Conservation (phyloP, 2,329 filamentous ascomycete species). For the Pestalotiopsis sp. region DNA sequence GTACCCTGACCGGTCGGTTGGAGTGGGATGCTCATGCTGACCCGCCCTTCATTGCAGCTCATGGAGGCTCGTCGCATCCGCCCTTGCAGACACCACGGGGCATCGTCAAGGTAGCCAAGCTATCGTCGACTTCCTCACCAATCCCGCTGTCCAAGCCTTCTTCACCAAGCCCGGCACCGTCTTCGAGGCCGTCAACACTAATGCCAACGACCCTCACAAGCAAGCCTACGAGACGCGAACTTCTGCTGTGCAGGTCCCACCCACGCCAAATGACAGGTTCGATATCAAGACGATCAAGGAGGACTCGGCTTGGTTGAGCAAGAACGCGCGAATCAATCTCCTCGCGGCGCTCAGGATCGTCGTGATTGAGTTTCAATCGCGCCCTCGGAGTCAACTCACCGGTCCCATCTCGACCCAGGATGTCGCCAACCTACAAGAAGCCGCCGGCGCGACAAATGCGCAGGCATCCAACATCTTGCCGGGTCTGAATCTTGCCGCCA, state of each 20-base stretch:
- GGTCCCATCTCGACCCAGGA: slow-evolving; percentile 78
- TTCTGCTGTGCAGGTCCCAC: slow-evolving; percentile 81
- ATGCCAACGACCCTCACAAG: slow-evolving; percentile 60
- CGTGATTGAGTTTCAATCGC: slow-evolving; percentile 81
- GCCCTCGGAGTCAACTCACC: slow-evolving; percentile 72
- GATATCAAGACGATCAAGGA: slow-evolving; percentile 80
- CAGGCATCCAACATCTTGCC: slow-evolving; percentile 61
- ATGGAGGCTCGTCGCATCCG: slow-evolving; percentile 63
- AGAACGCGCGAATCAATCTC: slow-evolving; percentile 77
- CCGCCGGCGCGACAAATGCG: slow-evolving; percentile 66
- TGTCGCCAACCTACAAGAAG: slow-evolving; percentile 73
- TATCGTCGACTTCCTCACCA: slow-evolving; percentile 71
- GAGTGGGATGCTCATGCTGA: slow-evolving; percentile 16
- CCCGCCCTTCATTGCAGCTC: slow-evolving; percentile 45
- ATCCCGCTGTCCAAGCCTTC: slow-evolving; percentile 68
- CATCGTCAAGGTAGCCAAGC: slow-evolving; percentile 54
- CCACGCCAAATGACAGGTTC: slow-evolving; percentile 66
- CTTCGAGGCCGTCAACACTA: slow-evolving; percentile 52
- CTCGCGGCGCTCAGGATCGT: slow-evolving; percentile 79
- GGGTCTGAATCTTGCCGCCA: slow-evolving; percentile 49
- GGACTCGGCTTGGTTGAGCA: slow-evolving; percentile 85
- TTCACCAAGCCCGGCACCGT: slow-evolving; percentile 70
- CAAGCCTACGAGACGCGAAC: slow-evolving; percentile 81
- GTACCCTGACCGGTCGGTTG: slow-evolving; percentile 11
- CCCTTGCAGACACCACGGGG: slow-evolving; percentile 59